Evolutionary conservation across 1,139 yeast genomes (phyloP).

Genomic region (Kodamaea sp.): DNA sequence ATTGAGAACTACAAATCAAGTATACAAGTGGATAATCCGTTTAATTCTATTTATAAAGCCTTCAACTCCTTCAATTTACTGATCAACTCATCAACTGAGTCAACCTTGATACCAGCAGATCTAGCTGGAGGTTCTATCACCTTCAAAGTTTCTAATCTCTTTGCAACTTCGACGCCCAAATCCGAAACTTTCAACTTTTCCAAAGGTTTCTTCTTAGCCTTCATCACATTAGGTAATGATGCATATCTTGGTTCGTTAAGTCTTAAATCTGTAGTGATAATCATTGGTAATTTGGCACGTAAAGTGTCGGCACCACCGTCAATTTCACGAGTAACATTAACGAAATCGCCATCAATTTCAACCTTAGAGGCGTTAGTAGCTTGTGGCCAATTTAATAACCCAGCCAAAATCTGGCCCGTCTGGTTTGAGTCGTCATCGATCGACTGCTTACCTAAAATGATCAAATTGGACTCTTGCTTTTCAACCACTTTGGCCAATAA

Average conservation of each 20-base stretch:
- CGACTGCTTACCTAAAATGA: constrained; percentile 91
- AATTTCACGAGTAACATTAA: constrained; percentile 83
- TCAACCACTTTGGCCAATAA: constrained; percentile 71
- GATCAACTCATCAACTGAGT: constrained; percentile 76
- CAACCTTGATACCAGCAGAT: constrained; percentile 77
- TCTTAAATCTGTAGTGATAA: constrained; percentile 89
- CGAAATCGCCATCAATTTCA: constrained; percentile 55
- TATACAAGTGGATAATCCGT: constrained; percentile 17
- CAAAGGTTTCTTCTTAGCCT: constrained; percentile 95
- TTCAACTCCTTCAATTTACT: constrained; percentile 70
- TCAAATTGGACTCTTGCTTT: constrained; percentile 66
- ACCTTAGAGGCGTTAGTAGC: constrained; percentile 95
- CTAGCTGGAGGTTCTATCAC: constrained; percentile 86
- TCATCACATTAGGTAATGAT: constrained; percentile 91
- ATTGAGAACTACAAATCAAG: constrained; percentile 18
- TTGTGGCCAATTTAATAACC: constrained; percentile 93
- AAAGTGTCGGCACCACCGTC: constrained; percentile 93
- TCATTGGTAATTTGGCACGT: constrained; percentile 73
- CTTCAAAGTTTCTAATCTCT: constrained; percentile 65
- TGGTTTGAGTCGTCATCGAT: constrained; percentile 94
- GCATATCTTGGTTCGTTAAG: constrained; percentile 94
- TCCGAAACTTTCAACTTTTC: constrained; percentile 68
- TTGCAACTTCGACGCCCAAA: constrained; percentile 60
- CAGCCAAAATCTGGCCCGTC: constrained; percentile 98
- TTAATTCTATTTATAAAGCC: constrained; percentile 34